Base-by-base conservation (phyloP, 768 basidiomycete species). In the Gloeophyllum trabeum region DNA sequence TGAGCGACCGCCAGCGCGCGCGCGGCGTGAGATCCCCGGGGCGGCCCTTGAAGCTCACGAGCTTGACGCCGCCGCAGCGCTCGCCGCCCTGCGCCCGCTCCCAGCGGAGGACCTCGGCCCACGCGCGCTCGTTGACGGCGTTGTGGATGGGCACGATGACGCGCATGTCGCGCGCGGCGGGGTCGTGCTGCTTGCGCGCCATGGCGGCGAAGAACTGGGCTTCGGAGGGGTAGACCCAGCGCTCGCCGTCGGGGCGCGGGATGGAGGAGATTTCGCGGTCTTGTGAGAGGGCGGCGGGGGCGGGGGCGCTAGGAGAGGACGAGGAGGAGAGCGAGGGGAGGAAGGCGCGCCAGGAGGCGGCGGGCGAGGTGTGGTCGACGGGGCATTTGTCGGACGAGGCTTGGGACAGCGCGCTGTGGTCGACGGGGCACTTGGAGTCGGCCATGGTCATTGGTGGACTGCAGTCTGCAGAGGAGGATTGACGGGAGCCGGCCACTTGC, bases 191-290 rank as follows among this genome's bases (percentile, higher is more conserved):
- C 65, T 98, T 98, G 45, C 94, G 79, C 44, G 80, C 75, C 82
- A 99, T 92, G 16, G 96, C 94, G n/a, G 85, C 71, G 61, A 86
- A 98, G 71, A 99, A 99, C 63, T 97, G 94, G n/a, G 85, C 78
- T 58, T 97, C 90, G 16, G 94, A 97, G 19, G 96, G 96, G 61
- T 99, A 99, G 38, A 96, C 86, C 96, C 96, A 99, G 43, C 90
- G 82, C 34, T 70, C 71, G 39, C 77, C 76, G 32, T 68, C 61
- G 16, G 65, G 57, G 52, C 80, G 77, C 14, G 94, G 94, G 56
- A 98, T 98, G 21, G 88, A 86, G 4, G 92, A 96, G 22, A 73
- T 69, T 58, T 89, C 82, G 48, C 94, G 79, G 4, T 87, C 74
- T 12, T 62, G 69, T 2, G 88, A 83, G 39, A 93, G 69, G 24